Percentiles rank a stretch among this genome's conserved stretches.
These are phyloP conservation scores for Pseudogymnoascus sp. DNA, from an alignment of 2,329 filamentous ascomycete species.

Conservation along the genomic window DNA sequence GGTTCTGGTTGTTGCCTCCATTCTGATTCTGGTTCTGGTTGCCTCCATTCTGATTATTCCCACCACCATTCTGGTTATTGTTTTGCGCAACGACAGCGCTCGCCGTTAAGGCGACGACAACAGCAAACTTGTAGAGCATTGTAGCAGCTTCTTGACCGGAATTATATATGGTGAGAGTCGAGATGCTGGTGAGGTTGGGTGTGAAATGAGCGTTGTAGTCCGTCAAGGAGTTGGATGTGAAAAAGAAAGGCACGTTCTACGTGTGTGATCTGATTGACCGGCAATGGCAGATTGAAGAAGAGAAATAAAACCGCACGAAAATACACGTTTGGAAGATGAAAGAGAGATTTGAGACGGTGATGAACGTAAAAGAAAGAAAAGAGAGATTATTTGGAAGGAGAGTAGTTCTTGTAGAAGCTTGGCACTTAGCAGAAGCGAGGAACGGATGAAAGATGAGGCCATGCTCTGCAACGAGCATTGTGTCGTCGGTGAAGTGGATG, in stretches of 20 bases:
- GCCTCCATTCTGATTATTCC: neutral
- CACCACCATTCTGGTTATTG: neutral
- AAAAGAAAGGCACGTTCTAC: slow-evolving; percentile 29
- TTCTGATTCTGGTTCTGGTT: slow-evolving; percentile 11
- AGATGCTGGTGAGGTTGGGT: slow-evolving; percentile 10
- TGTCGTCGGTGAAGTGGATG: neutral
- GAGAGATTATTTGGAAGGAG: slow-evolving; percentile 10
- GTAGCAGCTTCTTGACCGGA: neutral
- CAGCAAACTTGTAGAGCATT: neutral
- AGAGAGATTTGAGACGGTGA: slow-evolving; percentile 21
- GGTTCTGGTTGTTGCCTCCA: slow-evolving; percentile 7
- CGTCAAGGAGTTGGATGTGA: slow-evolving; percentile 25
- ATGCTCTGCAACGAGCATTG: neutral
- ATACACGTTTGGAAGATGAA: slow-evolving; percentile 18
- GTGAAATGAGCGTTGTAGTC: slow-evolving; percentile 24
- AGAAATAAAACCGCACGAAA: slow-evolving; percentile 8
- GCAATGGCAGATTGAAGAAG: slow-evolving; percentile 22
- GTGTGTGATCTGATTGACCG: slow-evolving; percentile 26
- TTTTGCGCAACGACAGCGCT: neutral
- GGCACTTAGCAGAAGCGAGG: slow-evolving; percentile 16
- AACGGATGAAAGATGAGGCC: neutral
- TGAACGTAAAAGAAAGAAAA: slow-evolving; percentile 16
- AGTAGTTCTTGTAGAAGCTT: slow-evolving; percentile 27
- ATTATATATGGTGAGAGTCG: neutral
- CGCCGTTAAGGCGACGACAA: neutral